These are phyloP conservation scores for Phalaenopsis aphrodite DNA, from an alignment of 106 monocot genomes.

Conservation along the genomic window DNA sequence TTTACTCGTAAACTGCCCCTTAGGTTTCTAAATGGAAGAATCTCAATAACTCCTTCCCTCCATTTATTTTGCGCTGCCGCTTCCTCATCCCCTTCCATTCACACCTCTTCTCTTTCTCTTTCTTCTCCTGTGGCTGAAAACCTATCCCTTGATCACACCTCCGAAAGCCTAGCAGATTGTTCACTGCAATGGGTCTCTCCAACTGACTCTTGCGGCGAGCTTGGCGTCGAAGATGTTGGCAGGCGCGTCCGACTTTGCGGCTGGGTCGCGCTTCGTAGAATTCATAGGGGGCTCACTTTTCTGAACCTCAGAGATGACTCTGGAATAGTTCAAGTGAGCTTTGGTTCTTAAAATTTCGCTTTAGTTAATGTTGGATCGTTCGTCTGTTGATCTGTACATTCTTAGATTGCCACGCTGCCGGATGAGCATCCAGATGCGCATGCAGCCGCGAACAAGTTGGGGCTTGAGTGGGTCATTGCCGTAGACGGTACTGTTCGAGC, in stretches of 20 bases:
- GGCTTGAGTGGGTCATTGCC: constrained; percentile 82
- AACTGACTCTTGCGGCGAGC: constrained; percentile 59
- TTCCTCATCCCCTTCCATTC: constrained; percentile 13
- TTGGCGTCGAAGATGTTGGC: constrained; percentile 62
- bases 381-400: not conserved
- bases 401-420: constrained; percentile 75
- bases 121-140: constrained; percentile 18
- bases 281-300: constrained; percentile 89
- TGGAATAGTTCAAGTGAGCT: constrained; percentile 76
- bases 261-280: constrained; percentile 85
- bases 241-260: constrained; percentile 71
- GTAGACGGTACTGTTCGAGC: constrained; percentile 67
- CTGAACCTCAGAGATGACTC: constrained; percentile 76
- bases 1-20: constrained; percentile 3
- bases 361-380: not conserved
- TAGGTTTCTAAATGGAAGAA: not conserved
- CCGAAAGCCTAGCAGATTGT: not conserved
- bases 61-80: constrained; percentile 15
- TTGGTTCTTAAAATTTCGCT: not conserved
- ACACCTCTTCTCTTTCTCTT: not conserved
- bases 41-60: not conserved
- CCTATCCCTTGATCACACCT: not conserved
- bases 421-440: constrained; percentile 73
- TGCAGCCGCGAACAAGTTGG: constrained; percentile 54
- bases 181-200: constrained; percentile 66